These are phyloP conservation scores for Citropsis articulata DNA, from an alignment of 345 rosid species.

Conservation along the genomic window DNA sequence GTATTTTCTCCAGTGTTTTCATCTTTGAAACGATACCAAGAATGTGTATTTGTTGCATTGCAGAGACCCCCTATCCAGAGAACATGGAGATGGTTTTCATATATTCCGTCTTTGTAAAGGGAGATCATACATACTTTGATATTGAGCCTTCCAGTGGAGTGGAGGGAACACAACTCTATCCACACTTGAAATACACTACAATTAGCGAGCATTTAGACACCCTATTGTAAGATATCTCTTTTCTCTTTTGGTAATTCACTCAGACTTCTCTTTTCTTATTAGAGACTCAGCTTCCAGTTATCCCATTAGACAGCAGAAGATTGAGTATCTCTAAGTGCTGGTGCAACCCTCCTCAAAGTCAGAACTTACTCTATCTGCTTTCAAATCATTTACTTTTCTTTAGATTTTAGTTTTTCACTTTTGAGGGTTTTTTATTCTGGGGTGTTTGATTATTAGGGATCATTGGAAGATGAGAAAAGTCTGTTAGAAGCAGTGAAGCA, in stretches of 20 bases:
- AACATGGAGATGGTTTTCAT: conserved; percentile 40
- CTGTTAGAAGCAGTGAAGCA: too few species aligned
- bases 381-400: background rate
- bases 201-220: conserved; percentile 40
- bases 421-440: background rate
- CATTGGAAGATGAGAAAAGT: too few species aligned
- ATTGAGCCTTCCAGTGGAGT: conserved; percentile 36
- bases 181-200: conserved; percentile 47
- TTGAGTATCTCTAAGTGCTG: conserved; percentile 44
- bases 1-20: background rate
- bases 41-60: conserved; percentile 18
- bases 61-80: conserved; percentile 52
- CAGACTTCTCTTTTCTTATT: too few species aligned
- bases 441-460: conserved; percentile 39
- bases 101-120: conserved; percentile 53
- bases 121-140: conserved; percentile 54
- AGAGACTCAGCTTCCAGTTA: conserved; percentile 48
- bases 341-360: conserved; percentile 59
- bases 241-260: background rate
- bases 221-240: conserved; percentile 17
- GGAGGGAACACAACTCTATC: conserved; percentile 49
- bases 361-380: background rate
- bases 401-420: background rate
- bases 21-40: background rate
- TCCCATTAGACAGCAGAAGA: conserved; percentile 40